phyloP scores from a whole-genome alignment of 148 eudicot genomes.

The Fallopia convolvulus region DNA sequence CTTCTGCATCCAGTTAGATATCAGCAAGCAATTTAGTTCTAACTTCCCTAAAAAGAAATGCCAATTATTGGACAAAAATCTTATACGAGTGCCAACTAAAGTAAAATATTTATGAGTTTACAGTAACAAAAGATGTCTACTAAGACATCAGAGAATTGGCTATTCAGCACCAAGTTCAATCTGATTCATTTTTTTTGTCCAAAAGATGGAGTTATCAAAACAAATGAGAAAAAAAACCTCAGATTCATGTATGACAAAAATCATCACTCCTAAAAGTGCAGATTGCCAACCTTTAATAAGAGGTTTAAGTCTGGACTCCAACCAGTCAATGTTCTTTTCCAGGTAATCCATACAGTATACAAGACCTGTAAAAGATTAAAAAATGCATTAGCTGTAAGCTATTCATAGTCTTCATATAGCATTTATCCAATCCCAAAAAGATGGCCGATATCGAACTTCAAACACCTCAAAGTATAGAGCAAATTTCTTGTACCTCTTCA shows the following conservation, averaged over 20 bases:
- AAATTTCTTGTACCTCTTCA: neutral
- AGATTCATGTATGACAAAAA: neutral
- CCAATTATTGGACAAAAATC: neutral
- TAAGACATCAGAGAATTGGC: neutral
- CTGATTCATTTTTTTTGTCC: neutral
- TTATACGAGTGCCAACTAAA: neutral
- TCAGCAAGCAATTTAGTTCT: neutral
- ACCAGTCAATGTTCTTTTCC: slow-evolving; percentile 95
- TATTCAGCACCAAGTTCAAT: neutral
- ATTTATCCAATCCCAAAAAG: neutral
- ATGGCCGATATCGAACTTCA: neutral
- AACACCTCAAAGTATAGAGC: neutral
- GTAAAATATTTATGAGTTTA: neutral
- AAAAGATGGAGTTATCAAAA: neutral
- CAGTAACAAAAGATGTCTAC: neutral
- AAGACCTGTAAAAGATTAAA: slow-evolving; percentile 45
- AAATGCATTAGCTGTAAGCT: neutral
- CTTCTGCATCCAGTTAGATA: neutral
- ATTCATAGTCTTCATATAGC: neutral
- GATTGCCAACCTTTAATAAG: slow-evolving; percentile 67
- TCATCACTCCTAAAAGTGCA: neutral
- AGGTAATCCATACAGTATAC: slow-evolving; percentile 97
- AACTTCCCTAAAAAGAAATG: neutral
- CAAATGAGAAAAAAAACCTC: neutral
- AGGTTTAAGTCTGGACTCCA: slow-evolving; percentile 77